Base-by-base conservation (phyloP, 768 basidiomycete genomes). In the Rhodotorula paludigena region DNA sequence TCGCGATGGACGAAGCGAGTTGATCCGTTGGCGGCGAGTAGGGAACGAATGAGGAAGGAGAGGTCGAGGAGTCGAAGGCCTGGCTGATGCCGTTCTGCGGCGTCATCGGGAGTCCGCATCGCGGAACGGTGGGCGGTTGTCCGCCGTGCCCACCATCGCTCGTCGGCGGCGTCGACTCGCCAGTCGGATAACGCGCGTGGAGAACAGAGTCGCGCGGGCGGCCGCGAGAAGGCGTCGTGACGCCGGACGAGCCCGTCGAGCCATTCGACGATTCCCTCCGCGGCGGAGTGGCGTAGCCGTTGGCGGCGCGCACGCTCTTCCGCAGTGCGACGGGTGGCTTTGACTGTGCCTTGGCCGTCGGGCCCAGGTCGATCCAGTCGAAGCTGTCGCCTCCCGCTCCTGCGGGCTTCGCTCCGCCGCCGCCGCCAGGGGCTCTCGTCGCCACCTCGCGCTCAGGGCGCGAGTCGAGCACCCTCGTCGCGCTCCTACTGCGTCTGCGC, bases 141-240 rank as follows among this genome's bases (percentile, higher is more conserved):
- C n/a, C 42, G 35, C 35, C 53, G 30, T 58, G 56, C 14, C 25
- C 48, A 2, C 55, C 63, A 3, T 57, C 48, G 39, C 47, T 64
- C 47, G 47, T 57, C 33, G 48, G 41, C 32, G 55, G 56, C 2
- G 36, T 57, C 5, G 55, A 6, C 5, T 56, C 11, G 41, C 41
- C 8, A 8, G 9, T 20, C 42, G 48, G 25, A 62, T 52, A 62
- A 64, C 5, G 55, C 14, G 6, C 56, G 47, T n/a, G n/a, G 25
- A 6, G 54, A 36, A 39, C n/a, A 41, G 42, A 42, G 16, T 16
- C 16, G 53, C 5, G 16, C 2, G 54, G 5, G 39, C 25, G 7
- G 28, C 41, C 12, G 55, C 25, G 41, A 16, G 55, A 42, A 11
- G 41, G 18, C 25, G 55, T 20, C n/a, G 41, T 41, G 7, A 41